Percentiles rank a stretch among this genome's conserved stretches.
phyloP scores from a whole-genome alignment of 176 grass and related monocot genomes.

The Echinochloa phyllopogon region DNA sequence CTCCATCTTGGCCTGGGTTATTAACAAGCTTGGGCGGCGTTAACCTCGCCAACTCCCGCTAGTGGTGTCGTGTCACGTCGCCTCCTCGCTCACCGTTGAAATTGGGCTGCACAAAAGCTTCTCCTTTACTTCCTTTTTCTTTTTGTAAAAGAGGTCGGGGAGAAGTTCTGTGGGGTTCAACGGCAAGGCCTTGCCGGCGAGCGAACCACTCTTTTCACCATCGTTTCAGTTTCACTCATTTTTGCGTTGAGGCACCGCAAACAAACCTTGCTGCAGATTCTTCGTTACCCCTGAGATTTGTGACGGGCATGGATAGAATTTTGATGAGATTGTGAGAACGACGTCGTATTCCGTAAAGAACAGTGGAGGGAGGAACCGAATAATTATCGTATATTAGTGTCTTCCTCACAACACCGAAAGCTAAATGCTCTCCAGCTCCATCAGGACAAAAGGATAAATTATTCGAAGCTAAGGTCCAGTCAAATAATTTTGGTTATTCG shows the following conservation, averaged over 20 bases:
- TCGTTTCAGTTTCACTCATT: not conserved
- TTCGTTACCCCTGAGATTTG: not conserved
- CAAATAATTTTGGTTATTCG: not conserved
- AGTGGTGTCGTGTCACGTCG: constrained; percentile 25
- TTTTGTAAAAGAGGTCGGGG: not conserved
- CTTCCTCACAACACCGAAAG: not conserved
- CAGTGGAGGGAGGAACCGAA: constrained; percentile 9
- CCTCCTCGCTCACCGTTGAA: constrained; percentile 24
- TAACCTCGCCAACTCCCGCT: not conserved
- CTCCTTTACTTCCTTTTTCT: not conserved
- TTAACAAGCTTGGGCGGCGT: not conserved
- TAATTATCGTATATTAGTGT: not conserved
- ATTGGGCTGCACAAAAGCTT: not conserved
- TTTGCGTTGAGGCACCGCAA: not conserved
- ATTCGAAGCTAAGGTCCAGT: constrained; percentile 23
- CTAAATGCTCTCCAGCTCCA: not conserved
- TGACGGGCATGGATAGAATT: not conserved
- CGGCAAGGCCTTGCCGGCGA: too few relatives aligned
- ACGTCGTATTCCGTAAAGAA: not conserved
- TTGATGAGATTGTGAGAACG: not conserved
- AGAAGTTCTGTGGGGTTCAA: not conserved
- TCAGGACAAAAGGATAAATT: not conserved
- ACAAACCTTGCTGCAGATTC: not conserved
- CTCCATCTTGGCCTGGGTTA: too few relatives aligned
- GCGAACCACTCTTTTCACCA: not conserved